phyloP scores from a whole-genome alignment of 78 protist species.

The Dictyostelium intermedium region DNA sequence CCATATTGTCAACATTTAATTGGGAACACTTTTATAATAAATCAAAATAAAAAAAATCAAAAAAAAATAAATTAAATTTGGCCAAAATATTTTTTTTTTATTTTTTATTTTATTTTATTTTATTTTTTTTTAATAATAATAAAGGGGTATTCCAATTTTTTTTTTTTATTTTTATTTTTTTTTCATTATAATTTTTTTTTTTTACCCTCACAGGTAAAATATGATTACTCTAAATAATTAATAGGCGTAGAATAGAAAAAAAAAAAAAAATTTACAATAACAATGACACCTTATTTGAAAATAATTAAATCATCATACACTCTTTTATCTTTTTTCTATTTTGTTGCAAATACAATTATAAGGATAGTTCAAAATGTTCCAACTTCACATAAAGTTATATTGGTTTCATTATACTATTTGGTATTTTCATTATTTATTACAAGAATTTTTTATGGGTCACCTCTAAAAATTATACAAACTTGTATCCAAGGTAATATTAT shows the following conservation, averaged over 20 bases:
- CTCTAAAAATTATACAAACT: not conserved
- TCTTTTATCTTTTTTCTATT: not conserved
- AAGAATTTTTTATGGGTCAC: slow-evolving; percentile 16
- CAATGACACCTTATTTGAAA: slow-evolving; percentile 20
- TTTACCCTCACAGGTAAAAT: not conserved
- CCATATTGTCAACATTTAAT: too few species aligned
- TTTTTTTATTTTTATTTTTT: too few species aligned
- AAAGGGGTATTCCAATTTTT: too few species aligned
- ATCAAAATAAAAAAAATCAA: not conserved
- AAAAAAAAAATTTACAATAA: not conserved
- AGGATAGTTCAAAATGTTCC: not conserved
- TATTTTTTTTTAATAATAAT: too few species aligned
- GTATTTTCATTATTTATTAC: not conserved
- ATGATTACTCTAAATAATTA: too few species aligned
- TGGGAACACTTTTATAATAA: not conserved
- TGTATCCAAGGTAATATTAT: not conserved
- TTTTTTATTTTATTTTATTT: too few species aligned
- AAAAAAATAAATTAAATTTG: too few species aligned
- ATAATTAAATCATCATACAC: not conserved
- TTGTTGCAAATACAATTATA: not conserved
- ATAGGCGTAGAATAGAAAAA: not conserved
- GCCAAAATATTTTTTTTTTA: too few species aligned
- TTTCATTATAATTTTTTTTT: too few species aligned
- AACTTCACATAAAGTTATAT: slow-evolving; percentile 8
- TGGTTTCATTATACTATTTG: not conserved